phyloP scores from a whole-genome alignment of 2,329 filamentous ascomycete genomes.

The Aspergillus fructus region DNA sequence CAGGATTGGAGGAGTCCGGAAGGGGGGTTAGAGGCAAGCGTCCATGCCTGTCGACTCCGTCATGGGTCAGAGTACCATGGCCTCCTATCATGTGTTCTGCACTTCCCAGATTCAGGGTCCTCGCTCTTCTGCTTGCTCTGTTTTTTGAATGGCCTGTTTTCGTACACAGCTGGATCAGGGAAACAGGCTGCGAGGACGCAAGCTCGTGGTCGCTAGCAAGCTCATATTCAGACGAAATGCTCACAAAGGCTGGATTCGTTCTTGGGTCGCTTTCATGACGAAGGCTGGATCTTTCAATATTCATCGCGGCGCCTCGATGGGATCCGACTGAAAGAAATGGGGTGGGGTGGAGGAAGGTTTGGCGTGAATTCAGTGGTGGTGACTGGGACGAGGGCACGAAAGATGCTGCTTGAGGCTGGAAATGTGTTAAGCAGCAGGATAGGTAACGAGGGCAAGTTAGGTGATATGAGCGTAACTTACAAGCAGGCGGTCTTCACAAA shows the following conservation, averaged over 20 bases:
- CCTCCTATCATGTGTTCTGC: neutral
- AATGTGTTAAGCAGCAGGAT: neutral
- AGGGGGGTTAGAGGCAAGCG: conserved; percentile 12
- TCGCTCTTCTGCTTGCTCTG: conserved; percentile 21
- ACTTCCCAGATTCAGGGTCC: conserved; percentile 13
- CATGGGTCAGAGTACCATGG: neutral
- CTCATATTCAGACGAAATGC: conserved; percentile 13
- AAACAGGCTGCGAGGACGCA: conserved; percentile 25
- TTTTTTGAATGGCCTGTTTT: conserved; percentile 14
- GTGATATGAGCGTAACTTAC: neutral
- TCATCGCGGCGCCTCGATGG: conserved; percentile 4
- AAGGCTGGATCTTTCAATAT: neutral
- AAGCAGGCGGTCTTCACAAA: neutral
- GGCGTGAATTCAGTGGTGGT: neutral
- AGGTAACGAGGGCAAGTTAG: neutral
- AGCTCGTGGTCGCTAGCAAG: conserved; percentile 21
- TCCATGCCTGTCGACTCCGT: conserved; percentile 1
- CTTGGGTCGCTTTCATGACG: neutral
- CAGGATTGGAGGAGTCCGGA: conserved; percentile 1
- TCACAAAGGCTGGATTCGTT: neutral
- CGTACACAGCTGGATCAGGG: conserved; percentile 21
- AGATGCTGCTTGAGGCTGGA: neutral
- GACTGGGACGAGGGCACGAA: neutral
- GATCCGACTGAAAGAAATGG: neutral
- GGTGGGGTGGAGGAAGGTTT: neutral